Evolutionary conservation across 2,329 filamentous ascomycete species (phyloP).

Genomic region (Fusarium keratoplasticum): DNA sequence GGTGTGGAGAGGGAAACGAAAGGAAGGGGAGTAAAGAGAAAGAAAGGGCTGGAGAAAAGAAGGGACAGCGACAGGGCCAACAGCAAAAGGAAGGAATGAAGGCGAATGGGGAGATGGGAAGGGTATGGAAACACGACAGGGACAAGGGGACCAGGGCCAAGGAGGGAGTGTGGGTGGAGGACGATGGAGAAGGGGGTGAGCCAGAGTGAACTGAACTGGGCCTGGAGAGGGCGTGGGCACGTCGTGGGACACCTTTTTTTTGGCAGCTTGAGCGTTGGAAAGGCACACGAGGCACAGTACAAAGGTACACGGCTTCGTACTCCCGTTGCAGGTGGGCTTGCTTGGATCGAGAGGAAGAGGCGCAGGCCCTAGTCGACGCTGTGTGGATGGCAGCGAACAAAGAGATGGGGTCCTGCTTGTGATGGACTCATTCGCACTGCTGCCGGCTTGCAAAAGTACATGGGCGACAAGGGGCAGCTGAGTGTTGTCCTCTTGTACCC

Average conservation of each 20-base stretch:
- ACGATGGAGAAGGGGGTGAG: constrained; percentile 25
- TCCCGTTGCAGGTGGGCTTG: constrained; percentile 29
- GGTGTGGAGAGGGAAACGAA: constrained; percentile 43
- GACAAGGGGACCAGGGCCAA: constrained; percentile 41
- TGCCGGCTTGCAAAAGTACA: constrained; percentile 30
- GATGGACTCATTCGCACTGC: constrained; percentile 22
- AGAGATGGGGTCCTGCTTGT: constrained; percentile 15
- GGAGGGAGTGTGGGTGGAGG: constrained; percentile 26
- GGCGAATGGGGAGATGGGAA: constrained; percentile 46
- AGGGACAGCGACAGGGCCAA: constrained; percentile 47
- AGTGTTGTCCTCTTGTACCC: constrained; percentile 18
- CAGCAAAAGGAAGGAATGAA: constrained; percentile 47
- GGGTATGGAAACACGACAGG: constrained; percentile 50
- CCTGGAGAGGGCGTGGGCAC: constrained; percentile 33
- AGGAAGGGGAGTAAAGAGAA: constrained; percentile 40
- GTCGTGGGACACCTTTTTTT: constrained; percentile 33
- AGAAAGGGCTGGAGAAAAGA: constrained; percentile 46
- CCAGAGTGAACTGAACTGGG: constrained; percentile 17
- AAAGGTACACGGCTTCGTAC: constrained; percentile 27
- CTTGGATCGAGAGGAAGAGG: constrained; percentile 16
- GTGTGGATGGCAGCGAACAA: constrained; percentile 25
- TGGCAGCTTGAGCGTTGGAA: constrained; percentile 19
- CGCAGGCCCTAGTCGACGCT: constrained; percentile 6
- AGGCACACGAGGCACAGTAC: constrained; percentile 14
- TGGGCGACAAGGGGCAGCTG: constrained; percentile 24